Conservation (phyloP, 2,329 filamentous ascomycete genomes). For the Alternaria ventricosa region DNA sequence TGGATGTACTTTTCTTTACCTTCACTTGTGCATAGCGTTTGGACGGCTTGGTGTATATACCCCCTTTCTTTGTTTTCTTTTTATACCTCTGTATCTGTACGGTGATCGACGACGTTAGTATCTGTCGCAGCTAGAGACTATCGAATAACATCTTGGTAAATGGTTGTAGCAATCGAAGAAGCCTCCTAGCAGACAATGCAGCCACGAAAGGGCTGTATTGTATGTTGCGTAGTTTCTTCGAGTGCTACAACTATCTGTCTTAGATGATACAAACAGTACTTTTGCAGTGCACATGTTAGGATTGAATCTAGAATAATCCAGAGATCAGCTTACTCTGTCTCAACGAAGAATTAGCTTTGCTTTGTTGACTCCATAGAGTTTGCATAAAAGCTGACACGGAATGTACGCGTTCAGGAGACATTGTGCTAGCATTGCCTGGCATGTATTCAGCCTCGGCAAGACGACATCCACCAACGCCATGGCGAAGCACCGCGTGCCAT, state of each 20-base stretch:
- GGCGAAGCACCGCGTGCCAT: neutral
- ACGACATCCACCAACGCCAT: neutral
- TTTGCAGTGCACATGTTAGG: neutral
- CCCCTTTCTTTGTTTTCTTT: constrained; percentile 17
- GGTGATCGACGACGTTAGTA: constrained; percentile 1
- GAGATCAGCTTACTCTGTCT: neutral
- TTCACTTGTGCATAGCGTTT: constrained; percentile 38
- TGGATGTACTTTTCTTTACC: constrained; percentile 6
- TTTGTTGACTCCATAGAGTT: neutral
- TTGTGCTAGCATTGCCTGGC: neutral
- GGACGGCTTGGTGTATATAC: constrained; percentile 27
- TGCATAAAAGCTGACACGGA: neutral
- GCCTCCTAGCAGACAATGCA: neutral
- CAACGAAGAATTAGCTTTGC: neutral
- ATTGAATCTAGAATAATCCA: neutral
- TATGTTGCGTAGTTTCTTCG: neutral
- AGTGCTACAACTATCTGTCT: neutral
- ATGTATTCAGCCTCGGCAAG: constrained; percentile 8
- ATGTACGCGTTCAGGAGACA: neutral
- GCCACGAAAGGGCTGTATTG: neutral
- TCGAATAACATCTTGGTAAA: neutral
- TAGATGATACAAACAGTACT: neutral
- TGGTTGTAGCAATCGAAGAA: neutral
- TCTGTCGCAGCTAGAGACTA: neutral
- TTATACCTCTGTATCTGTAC: constrained; percentile 19